Base-by-base conservation (phyloP, 2,329 filamentous ascomycete species). In the Penicillium sclerotigenum region DNA sequence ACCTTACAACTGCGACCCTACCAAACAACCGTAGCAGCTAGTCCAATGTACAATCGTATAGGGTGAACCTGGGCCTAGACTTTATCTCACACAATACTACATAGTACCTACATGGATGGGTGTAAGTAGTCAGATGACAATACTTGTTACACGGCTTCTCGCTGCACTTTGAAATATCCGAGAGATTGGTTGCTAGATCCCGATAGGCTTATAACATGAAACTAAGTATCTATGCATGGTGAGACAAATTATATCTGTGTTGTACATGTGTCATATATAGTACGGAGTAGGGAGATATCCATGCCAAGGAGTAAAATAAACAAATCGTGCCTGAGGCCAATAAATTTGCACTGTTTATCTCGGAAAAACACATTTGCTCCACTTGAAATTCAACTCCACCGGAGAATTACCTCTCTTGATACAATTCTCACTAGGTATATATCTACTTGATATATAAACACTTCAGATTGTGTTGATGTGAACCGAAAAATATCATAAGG, bases 361-460 rank as follows among this genome's bases (percentile, higher is more conserved):
- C 48, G 38, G 38, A 45, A 43, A 43, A 51, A 51, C 20, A 18
- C 26, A 22, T 22, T 50, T 41, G 26, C 47, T 41, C 47, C 47
- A 50, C 47, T 40, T n/a, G 47, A 20, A 50, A 43, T 43, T 11
- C 9, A 38, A 18, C 48, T 20, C 48, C 48, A 11, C 48, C 48
- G 48, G 48, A 51, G 48, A 51, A 51, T 51, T 51, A 2, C 48
- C 38, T 26, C 31, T 43, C 38, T 51, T 16, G 48, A 46, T 14
- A 11, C 16, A 9, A 47, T 37, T 37, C 29, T 36, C 16, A 26
- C n/a, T 4, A 5, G 22, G 14, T 47, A 47, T 33, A 48, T 16
- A 24, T 24, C 26, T 5, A 28, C 14, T 31, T 22, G 29, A 46
- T 3, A 7, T 3, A 22, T 10, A 34, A 37, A 6, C 2, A 18